Evolutionary conservation across 768 basidiomycete genomes (phyloP).

Genomic region (Exidia glandulosa): DNA sequence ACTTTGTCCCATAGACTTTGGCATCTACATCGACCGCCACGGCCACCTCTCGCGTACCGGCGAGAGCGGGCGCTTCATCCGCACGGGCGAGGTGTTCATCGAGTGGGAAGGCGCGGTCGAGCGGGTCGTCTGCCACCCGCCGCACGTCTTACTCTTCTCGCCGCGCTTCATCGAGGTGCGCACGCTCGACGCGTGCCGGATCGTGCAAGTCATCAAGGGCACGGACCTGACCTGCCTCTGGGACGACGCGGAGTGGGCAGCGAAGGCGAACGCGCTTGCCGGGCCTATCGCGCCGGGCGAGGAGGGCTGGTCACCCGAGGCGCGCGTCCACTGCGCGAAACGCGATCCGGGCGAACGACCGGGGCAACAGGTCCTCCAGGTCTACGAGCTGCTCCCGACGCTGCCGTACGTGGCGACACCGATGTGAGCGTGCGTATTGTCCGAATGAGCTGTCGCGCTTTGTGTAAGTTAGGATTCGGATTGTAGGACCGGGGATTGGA

Average conservation of each 20-base stretch:
- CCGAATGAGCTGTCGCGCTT: too few relatives aligned
- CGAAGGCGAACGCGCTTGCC: neutral
- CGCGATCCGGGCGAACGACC: neutral
- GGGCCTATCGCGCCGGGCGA: neutral
- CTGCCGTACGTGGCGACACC: neutral
- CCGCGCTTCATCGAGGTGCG: slow-evolving; percentile 26
- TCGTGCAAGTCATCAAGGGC: slow-evolving; percentile 16
- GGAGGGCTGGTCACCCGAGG: neutral
- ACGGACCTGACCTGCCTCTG: slow-evolving; percentile 24
- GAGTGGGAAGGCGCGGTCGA: slow-evolving; percentile 31
- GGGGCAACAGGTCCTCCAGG: neutral
- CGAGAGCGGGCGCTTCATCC: neutral
- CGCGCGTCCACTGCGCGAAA: neutral
- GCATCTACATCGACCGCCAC: slow-evolving; percentile 29
- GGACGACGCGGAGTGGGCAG: slow-evolving; percentile 15
- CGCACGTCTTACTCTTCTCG: slow-evolving; percentile 25
- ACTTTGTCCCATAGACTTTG: slow-evolving; percentile 18
- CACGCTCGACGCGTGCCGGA: slow-evolving; percentile 15
- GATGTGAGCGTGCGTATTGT: too few relatives aligned
- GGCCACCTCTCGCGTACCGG: slow-evolving; percentile 18
- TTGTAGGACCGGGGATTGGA: too few relatives aligned
- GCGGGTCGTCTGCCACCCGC: slow-evolving; percentile 27
- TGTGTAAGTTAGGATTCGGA: too few relatives aligned
- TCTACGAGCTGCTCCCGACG: neutral
- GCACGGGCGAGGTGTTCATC: slow-evolving; percentile 20